Evolutionary conservation across 768 basidiomycete genomes (phyloP).

Genomic region (Neoboletus brunneissimus): DNA sequence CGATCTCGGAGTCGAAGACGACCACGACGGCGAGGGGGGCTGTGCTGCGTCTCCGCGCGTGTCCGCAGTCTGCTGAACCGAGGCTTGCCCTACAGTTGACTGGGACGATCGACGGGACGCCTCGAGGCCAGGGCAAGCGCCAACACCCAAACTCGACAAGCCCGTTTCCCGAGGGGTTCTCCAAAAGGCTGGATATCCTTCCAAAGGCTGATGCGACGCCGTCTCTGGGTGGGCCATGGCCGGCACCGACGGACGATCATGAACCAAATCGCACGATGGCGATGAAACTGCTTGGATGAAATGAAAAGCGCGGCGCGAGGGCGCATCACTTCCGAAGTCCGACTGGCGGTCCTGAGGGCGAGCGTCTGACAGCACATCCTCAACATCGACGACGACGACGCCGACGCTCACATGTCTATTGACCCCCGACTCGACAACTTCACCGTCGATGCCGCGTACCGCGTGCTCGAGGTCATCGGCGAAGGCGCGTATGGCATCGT

Average conservation of each 20-base stretch:
- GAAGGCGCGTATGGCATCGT: slow-evolving; percentile 97
- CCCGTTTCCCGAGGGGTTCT: neutral
- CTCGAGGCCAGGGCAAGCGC: neutral
- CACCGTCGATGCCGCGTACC: slow-evolving; percentile 55
- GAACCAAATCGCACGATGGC: neutral
- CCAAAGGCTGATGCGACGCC: neutral
- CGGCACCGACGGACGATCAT: neutral
- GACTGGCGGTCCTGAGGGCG: slow-evolving; percentile 3
- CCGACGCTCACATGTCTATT: slow-evolving; percentile 16
- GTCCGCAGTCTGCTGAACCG: neutral
- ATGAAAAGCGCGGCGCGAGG: neutral
- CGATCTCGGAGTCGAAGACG: neutral
- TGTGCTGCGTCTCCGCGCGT: neutral
- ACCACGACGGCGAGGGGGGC: neutral
- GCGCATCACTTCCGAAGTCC: slow-evolving; percentile 21
- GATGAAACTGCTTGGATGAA: neutral
- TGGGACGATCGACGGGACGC: neutral
- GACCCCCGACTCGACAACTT: slow-evolving; percentile 43
- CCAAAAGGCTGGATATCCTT: neutral
- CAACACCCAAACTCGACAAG: neutral
- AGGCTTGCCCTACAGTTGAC: neutral
- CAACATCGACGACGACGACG: slow-evolving; percentile 11
- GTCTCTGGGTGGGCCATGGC: neutral
- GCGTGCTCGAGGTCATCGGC: slow-evolving; percentile 80
- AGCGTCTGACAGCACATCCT: neutral